A percentile compares a stretch with the other conserved stretches of the same genome.
Conservation (phyloP, 116 monocot species). For the Papilionanthe hybrid region DNA sequence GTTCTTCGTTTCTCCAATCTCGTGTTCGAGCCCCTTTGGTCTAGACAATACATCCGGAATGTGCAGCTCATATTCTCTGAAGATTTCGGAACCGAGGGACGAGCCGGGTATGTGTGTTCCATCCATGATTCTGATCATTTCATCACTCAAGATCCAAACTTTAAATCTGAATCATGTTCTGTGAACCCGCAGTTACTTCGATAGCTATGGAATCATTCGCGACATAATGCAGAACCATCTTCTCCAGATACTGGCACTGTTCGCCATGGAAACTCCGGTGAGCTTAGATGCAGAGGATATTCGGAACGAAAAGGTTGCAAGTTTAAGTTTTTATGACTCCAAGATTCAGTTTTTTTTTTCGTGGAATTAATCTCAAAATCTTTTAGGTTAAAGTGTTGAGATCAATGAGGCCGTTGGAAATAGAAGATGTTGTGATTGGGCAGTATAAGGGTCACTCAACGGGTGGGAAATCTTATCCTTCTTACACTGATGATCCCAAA, state of each 20-base stretch:
- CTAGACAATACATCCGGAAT: constrained; percentile 54
- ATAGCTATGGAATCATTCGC: constrained; percentile 61
- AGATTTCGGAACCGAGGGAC: constrained; percentile 61
- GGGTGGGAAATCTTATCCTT: constrained; percentile 40
- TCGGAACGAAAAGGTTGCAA: constrained; percentile 51
- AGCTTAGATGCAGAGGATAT: constrained; percentile 65
- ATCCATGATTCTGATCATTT: not conserved
- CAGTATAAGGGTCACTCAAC: constrained; percentile 52
- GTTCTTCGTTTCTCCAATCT: constrained; percentile 63
- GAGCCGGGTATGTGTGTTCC: constrained; percentile 45
- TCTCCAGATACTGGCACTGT: constrained; percentile 54
- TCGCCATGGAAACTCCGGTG: constrained; percentile 70
- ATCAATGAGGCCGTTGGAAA: constrained; percentile 38
- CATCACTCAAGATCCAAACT: not conserved
- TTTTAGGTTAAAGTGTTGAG: constrained; percentile 54
- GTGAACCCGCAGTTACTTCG: constrained; percentile 42
- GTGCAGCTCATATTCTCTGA: constrained; percentile 62
- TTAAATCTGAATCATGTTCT: not conserved
- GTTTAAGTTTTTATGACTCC: not conserved
- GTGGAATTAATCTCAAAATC: not conserved
- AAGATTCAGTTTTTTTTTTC: too few species aligned
- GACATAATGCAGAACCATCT: constrained; percentile 78
- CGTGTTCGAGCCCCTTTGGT: constrained; percentile 53
- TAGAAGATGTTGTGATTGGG: constrained; percentile 49
- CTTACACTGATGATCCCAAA: constrained; percentile 48